Evolutionary conservation across 768 basidiomycete species (phyloP), one percentile per base, ranked within the genome.

Genomic region (Macrocybe gigantea): DNA sequence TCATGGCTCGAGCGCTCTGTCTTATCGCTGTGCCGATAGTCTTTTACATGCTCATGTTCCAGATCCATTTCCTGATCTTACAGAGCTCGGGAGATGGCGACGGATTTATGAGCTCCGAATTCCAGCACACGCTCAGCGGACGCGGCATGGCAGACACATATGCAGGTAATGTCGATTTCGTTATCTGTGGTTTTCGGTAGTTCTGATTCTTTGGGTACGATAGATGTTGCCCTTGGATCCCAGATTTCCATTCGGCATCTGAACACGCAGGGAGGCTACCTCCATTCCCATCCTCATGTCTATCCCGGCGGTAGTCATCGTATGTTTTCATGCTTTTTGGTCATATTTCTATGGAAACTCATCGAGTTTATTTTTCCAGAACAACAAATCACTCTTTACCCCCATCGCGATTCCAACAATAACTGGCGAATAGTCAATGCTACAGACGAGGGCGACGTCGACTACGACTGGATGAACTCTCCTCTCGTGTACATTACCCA

Each of bases 311-410:
- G 96, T 22, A 92, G 88, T 60, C 78, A 88, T 65, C 96, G 94
- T 96, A 65, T 35, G 61, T 22, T 22, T 22, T 22, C 22, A 22
- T 59, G 7, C 39, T 41, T 1, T 38, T 12, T 34, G 37, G 40
- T 15, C 35, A 1, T 47, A 10, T 32, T 33, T 38, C 49, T 32
- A 53, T 45, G 7, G 9, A 34, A 30, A 9, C 39, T 49, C 14
- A 41, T 37, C 49, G 22, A 43, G 22, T 34, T 9, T 36, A 33
- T 41, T 36, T 13, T 3, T 50, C 12, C 61, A 97, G 94, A 99
- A 61, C 96, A 99, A 79, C 96, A 99, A 70, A 76, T 99, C 52
- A 98, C 96, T 0, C 82, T 99, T n/a, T 99, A 99, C 62, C 96
- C 96, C 1, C 96, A 99, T 64, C 80, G 87, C n/a, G 96, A 99